Conservation (phyloP, 306 rosid species). For the Ziziphus jujuba region DNA sequence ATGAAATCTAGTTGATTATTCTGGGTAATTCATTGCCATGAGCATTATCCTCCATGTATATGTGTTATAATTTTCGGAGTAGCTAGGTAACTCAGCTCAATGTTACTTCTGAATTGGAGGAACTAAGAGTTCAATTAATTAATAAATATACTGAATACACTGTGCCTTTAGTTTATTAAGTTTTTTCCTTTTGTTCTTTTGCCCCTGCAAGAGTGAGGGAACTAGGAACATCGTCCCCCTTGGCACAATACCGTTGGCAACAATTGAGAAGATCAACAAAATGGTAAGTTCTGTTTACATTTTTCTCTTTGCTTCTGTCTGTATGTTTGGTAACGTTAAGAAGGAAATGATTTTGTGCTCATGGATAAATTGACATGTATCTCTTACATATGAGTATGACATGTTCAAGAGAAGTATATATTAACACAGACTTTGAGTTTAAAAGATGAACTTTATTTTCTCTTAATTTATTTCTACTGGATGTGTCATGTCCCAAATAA, state of each 20-base stretch:
- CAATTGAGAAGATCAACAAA: conserved; percentile 87
- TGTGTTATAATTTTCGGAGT: too few relatives aligned
- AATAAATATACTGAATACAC: too few relatives aligned
- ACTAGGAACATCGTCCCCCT: conserved; percentile 72
- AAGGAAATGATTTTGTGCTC: neutral
- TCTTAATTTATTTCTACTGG: too few relatives aligned
- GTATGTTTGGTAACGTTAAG: neutral
- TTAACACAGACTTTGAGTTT: neutral
- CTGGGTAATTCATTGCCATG: too few relatives aligned
- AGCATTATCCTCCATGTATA: too few relatives aligned
- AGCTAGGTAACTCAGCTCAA: too few relatives aligned
- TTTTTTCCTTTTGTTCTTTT: conserved; percentile 23
- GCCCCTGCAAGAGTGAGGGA: conserved; percentile 74
- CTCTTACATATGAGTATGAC: neutral
- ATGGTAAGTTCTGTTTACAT: conserved; percentile 49
- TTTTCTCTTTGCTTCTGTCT: neutral
- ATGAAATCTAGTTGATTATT: neutral
- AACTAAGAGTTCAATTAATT: too few relatives aligned
- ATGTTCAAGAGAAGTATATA: neutral
- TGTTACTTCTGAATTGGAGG: too few relatives aligned
- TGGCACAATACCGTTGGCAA: conserved; percentile 86
- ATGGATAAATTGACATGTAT: neutral
- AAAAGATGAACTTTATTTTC: too few relatives aligned
- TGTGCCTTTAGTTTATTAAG: conserved; percentile 1
- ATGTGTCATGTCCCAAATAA: too few relatives aligned